These are phyloP conservation scores for Allantophomopsis cytisporea DNA, from an alignment of 2,329 filamentous ascomycete genomes.

Conservation along the genomic window DNA sequence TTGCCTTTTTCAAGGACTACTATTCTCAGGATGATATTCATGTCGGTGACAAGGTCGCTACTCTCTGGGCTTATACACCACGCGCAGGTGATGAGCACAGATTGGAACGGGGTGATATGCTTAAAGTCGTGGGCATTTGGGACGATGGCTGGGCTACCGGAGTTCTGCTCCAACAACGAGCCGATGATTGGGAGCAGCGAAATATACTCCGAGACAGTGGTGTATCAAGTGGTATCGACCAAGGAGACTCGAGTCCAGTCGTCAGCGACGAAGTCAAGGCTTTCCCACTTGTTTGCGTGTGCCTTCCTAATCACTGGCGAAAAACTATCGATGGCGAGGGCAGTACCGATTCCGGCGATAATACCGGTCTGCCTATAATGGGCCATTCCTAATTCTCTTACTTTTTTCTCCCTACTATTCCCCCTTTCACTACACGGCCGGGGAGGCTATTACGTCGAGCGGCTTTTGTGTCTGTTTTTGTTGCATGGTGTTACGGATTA, in stretches of 20 bases:
- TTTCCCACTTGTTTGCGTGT: slow-evolving; percentile 93
- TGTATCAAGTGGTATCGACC: slow-evolving; percentile 66
- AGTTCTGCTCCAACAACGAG: slow-evolving; percentile 65
- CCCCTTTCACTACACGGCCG: no score
- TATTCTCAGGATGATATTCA: slow-evolving; percentile 96
- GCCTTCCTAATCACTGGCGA: slow-evolving; percentile 87
- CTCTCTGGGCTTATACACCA: slow-evolving; percentile 93
- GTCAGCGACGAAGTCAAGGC: slow-evolving; percentile 80
- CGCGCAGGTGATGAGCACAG: slow-evolving; percentile 87
- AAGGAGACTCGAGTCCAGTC: slow-evolving; percentile 51
- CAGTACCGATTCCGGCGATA: slow-evolving; percentile 50
- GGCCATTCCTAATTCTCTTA: no score
- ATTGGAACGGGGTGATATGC: slow-evolving; percentile 90
- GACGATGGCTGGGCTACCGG: slow-evolving; percentile 98
- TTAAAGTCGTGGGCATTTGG: slow-evolving; percentile 97
- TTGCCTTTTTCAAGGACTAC: slow-evolving; percentile 96
- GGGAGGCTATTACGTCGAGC: no score
- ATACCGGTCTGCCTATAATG: slow-evolving; percentile 9
- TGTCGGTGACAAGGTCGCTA: slow-evolving; percentile 77
- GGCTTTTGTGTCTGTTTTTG: no score
- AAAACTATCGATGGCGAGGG: slow-evolving; percentile 90
- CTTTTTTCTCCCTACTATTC: no score
- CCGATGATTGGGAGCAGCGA: slow-evolving; percentile 79
- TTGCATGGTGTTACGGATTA: no score
- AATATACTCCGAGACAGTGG: slow-evolving; percentile 83